Percentiles rank a stretch among this genome's conserved stretches.
phyloP scores from a whole-genome alignment of 1,139 yeast genomes.

The Nematodospora anomalae region DNA sequence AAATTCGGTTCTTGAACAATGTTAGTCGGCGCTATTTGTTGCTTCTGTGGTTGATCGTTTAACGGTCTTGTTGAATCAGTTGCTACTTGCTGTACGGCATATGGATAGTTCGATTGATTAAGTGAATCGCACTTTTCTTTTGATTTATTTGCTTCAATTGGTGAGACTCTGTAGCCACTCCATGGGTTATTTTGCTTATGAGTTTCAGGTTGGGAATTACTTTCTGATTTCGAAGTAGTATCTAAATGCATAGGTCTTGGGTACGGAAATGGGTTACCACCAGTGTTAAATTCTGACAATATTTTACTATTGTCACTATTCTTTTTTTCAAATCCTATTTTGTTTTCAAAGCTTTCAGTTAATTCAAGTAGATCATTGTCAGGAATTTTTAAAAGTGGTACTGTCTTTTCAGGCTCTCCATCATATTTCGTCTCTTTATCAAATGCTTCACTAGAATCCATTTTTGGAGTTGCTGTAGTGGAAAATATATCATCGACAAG shows the following conservation, averaged over 20 bases:
- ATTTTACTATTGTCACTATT: background rate
- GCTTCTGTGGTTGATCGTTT: conserved; percentile 1
- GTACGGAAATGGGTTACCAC: conserved; percentile 16
- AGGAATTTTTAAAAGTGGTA: background rate
- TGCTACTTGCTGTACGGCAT: background rate
- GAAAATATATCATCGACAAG: conserved; percentile 45
- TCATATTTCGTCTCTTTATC: background rate
- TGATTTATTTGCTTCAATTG: conserved; percentile 4
- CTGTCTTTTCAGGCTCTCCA: background rate
- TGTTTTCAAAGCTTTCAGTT: conserved; percentile 5
- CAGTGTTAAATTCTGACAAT: conserved; percentile 10
- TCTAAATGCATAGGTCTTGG: conserved; percentile 5
- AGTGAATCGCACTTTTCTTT: conserved; percentile 1
- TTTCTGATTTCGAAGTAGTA: conserved; percentile 17
- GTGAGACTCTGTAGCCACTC: conserved; percentile 21
- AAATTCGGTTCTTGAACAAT: conserved; percentile 23
- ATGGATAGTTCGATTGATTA: conserved; percentile 1
- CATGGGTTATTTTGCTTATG: conserved; percentile 26
- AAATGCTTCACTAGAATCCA: conserved; percentile 1
- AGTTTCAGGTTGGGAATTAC: conserved; percentile 6
- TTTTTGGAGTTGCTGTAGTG: conserved; percentile 5
- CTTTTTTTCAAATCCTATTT: conserved; percentile 1
- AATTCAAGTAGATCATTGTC: conserved; percentile 9
- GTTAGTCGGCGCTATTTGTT: background rate
- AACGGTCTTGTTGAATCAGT: background rate